Base-by-base conservation (phyloP, 441 rosid genomes). In the Monsonia emarginata region DNA sequence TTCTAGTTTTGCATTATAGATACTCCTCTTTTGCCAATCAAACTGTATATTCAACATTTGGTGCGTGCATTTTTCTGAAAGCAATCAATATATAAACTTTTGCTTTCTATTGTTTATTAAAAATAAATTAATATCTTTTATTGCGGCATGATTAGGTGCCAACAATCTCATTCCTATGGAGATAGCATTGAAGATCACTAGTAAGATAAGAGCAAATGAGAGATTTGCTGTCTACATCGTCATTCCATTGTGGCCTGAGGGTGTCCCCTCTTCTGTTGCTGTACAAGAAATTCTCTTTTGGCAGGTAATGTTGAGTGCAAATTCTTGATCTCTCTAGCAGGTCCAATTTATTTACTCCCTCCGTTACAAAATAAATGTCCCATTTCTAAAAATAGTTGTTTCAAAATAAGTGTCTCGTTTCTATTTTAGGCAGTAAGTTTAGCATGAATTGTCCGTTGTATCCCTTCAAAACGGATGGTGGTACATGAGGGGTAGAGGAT, bases 181-280 rank as follows among this genome's bases (percentile, higher is more conserved):
- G 83, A 86, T 94, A 52, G 96, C 99, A 28, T 81, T 91, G 27
- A 94, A 91, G 86, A 91, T 94, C 48, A 92, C 96, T 10, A 80
- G 81, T 16, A 94, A 94, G 83, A 94, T 94, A 61, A 85, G 85
- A 78, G 96, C 96, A 62, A 73, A 83, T 63, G 94, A 94, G 83
- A 82, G 97, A 52, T 94, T 94, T 82, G 88, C 96, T 77, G 97
- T 86, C 8, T 94, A 91, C 72, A 83, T 94, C 44, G 91, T 91
- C 63, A 50, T 94, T 67, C 99, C 97, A 14, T 89, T 94, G 96
- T 94, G 96, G 96, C 99, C 99, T 0, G 96, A 94, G 78, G 99
- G 99, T 52, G 82, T 71, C 76, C 99, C 99, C 59, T 84, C 91
- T 0, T 89, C 90, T 24, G 84, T 86, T 67, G 86, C 97, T 56